Evolutionary conservation across 1,284 basidiomycete species (phyloP).

Genomic region (Apiotrichum gracile): DNA sequence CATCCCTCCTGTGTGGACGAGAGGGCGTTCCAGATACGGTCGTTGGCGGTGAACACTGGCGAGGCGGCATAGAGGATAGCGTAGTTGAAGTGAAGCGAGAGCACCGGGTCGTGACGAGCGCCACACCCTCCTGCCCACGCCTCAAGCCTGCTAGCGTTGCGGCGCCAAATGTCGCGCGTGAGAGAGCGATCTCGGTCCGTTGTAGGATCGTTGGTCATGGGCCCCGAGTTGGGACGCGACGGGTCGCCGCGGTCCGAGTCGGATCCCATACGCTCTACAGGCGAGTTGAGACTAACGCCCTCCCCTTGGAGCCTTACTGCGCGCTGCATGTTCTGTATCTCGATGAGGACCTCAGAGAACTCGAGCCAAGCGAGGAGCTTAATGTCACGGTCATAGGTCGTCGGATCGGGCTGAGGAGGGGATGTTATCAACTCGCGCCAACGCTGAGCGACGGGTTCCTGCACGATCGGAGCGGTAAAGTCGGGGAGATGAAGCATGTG

Average conservation of each 20-base stretch:
- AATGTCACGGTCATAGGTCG: conserved; percentile 39
- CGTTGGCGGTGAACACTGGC: conserved; percentile 30
- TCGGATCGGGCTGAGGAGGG: conserved; percentile 22
- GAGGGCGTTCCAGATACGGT: conserved; percentile 35
- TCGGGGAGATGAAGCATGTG: conserved; percentile 36
- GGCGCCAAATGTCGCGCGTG: conserved; percentile 27
- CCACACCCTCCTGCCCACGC: conserved; percentile 34
- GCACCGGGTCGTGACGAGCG: conserved; percentile 22
- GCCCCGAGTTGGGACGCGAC: background rate
- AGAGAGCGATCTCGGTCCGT: conserved; percentile 5
- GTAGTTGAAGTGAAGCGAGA: conserved; percentile 42
- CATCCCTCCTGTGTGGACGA: conserved; percentile 34
- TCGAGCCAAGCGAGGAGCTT: conserved; percentile 46
- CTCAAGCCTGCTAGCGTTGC: conserved; percentile 29
- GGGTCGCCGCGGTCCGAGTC: conserved; percentile 1
- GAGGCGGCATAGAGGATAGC: conserved; percentile 40
- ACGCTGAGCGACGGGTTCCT: conserved; percentile 24
- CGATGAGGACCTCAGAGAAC: conserved; percentile 40
- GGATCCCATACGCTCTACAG: background rate
- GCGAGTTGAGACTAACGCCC: background rate
- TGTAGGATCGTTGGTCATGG: background rate
- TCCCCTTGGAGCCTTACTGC: conserved; percentile 1
- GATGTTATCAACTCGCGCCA: conserved; percentile 38
- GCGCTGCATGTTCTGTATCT: conserved; percentile 14
- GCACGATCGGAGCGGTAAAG: conserved; percentile 28